Percentiles rank a stretch among this genome's conserved stretches.
These are phyloP conservation scores for Akanthomyces dipterigenus DNA, from an alignment of 2,329 filamentous ascomycete genomes.

Conservation along the genomic window DNA sequence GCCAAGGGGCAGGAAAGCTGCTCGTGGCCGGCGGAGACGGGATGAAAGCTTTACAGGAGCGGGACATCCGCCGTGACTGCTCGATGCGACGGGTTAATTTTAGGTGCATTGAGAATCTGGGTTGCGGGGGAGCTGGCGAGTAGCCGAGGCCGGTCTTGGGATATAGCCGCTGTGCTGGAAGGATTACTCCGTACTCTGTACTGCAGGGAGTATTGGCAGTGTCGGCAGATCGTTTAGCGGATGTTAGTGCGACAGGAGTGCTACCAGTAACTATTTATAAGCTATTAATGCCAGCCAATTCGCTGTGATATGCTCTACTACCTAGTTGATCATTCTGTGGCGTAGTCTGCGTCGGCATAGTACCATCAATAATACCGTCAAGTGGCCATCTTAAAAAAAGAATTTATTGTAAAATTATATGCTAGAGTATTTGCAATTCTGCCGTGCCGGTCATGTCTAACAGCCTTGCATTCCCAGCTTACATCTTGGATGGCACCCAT, in stretches of 20 bases:
- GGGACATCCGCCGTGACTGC: neutral
- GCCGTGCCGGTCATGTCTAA: neutral
- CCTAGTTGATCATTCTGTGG: neutral
- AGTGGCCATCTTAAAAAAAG: too few species aligned
- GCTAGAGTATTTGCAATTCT: neutral
- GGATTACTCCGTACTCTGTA: too few species aligned
- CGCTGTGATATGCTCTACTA: neutral
- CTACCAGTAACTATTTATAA: neutral
- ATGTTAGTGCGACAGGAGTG: neutral
- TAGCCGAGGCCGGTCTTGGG: neutral
- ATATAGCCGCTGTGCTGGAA: neutral
- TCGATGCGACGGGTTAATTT: neutral
- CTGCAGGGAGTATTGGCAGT: too few species aligned
- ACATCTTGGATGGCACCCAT: constrained; percentile 44
- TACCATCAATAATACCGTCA: too few species aligned
- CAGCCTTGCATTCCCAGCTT: neutral
- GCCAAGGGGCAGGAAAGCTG: constrained; percentile 2
- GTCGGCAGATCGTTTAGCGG: neutral
- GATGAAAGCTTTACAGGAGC: neutral
- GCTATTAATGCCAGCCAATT: neutral
- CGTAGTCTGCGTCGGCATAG: neutral
- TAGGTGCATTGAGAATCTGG: neutral
- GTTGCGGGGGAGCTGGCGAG: neutral
- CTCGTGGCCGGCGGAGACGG: neutral
- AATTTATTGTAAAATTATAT: neutral